These are phyloP conservation scores for Akanthomyces uredinophilus DNA, from an alignment of 2,329 filamentous ascomycete genomes.

Conservation along the genomic window DNA sequence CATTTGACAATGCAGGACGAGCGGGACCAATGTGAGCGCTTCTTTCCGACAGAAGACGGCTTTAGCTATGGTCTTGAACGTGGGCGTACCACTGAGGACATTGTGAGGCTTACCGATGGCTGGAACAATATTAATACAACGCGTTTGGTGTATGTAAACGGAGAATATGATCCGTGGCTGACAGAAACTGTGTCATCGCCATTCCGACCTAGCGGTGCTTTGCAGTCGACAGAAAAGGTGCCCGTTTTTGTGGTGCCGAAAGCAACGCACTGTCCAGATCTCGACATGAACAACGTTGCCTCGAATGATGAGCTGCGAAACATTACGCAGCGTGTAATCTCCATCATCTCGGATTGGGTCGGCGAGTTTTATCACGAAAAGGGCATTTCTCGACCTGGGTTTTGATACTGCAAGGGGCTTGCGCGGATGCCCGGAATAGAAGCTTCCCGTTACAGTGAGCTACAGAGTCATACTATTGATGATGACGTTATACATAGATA, in stretches of 20 bases:
- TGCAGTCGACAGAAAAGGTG: conserved; percentile 43
- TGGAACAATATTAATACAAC: conserved; percentile 11
- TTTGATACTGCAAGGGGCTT: no score
- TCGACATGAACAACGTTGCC: conserved; percentile 66
- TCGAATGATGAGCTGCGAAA: no score
- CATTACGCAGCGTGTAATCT: no score
- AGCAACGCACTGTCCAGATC: conserved; percentile 54
- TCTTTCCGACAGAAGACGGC: conserved; percentile 11
- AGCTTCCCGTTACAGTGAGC: no score
- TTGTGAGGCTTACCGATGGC: conserved; percentile 15
- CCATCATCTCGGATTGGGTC: no score
- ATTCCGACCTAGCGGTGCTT: conserved; percentile 14
- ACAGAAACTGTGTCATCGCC: conserved; percentile 4
- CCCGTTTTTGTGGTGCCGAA: conserved; percentile 31
- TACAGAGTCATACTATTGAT: no score
- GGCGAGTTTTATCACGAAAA: no score
- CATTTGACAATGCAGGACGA: neutral
- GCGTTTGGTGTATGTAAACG: conserved; percentile 13
- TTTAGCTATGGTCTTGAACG: conserved; percentile 30
- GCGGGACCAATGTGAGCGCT: conserved; percentile 8
- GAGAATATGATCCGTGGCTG: conserved; percentile 13
- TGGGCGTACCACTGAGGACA: conserved; percentile 33
- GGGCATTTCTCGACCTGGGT: no score
- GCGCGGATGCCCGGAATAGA: no score
- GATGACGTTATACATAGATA: no score